These are phyloP conservation scores for Colletotrichum musae DNA, from an alignment of 2,329 filamentous ascomycete species.

Conservation along the genomic window DNA sequence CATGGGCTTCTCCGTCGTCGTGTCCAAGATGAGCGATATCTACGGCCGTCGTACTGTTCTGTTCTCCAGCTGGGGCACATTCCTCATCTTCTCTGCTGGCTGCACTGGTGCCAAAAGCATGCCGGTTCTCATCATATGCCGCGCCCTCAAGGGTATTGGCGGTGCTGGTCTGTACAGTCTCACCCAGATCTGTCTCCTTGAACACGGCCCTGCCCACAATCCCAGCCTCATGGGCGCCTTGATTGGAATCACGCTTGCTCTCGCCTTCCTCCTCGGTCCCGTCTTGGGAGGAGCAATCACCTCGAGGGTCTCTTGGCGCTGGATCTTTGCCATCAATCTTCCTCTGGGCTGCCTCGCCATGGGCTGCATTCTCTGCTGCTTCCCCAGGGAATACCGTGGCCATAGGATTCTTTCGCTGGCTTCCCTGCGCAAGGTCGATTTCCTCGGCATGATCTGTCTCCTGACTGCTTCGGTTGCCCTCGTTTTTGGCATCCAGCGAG, in stretches of 20 bases:
- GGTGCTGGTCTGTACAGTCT: conserved; percentile 74
- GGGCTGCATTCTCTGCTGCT: conserved; percentile 62
- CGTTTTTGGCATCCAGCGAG: conserved; percentile 71
- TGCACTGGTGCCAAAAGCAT: conserved; percentile 66
- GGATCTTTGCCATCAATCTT: conserved; percentile 75
- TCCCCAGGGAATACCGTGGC: conserved; percentile 55
- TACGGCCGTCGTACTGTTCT: conserved; percentile 69
- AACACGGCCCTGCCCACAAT: conserved; percentile 67
- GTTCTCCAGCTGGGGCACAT: conserved; percentile 66
- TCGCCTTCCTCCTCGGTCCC: conserved; percentile 72
- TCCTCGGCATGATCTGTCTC: conserved; percentile 65
- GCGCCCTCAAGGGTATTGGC: conserved; percentile 72
- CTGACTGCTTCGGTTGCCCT: conserved; percentile 67
- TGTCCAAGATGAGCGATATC: conserved; percentile 72
- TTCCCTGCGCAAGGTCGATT: conserved; percentile 65
- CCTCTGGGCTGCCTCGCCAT: conserved; percentile 64
- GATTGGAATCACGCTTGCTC: conserved; percentile 68
- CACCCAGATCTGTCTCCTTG: conserved; percentile 70
- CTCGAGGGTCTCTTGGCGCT: conserved; percentile 68
- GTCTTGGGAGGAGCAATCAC: conserved; percentile 71
- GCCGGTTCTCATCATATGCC: conserved; percentile 68
- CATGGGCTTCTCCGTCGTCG: conserved; percentile 70
- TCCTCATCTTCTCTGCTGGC: conserved; percentile 68
- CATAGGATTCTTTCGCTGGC: conserved; percentile 55
- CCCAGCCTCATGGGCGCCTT: conserved; percentile 69